A percentile compares a stretch with the other conserved stretches of the same genome.
Evolutionary conservation across 768 basidiomycete genomes (phyloP).

Genomic region (Lanmaoa pseudosensibilis): DNA sequence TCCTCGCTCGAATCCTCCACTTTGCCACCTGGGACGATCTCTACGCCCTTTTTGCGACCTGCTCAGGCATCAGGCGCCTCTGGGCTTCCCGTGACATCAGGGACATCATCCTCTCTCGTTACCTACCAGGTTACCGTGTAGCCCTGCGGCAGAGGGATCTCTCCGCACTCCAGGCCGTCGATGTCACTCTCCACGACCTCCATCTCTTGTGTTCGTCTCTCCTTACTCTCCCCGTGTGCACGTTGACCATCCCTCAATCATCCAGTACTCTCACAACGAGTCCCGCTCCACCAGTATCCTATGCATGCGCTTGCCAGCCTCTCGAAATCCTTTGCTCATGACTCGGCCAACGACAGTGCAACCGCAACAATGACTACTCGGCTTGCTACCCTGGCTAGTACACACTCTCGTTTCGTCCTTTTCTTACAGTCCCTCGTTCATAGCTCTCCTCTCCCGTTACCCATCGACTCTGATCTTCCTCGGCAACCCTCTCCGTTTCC

Average conservation of each 20-base stretch:
- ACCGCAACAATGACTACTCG: slow-evolving; percentile 28
- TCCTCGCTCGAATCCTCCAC: slow-evolving; percentile 36
- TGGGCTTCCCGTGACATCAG: slow-evolving; percentile 34
- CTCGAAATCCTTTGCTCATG: slow-evolving; percentile 35
- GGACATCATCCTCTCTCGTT: slow-evolving; percentile 44
- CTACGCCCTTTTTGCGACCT: slow-evolving; percentile 39
- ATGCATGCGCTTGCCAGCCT: slow-evolving; percentile 61
- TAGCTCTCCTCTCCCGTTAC: slow-evolving; percentile 50
- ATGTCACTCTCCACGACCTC: slow-evolving; percentile 57
- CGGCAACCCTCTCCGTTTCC: slow-evolving; percentile 24
- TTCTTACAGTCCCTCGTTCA: slow-evolving; percentile 72
- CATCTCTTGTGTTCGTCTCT: slow-evolving; percentile 60
- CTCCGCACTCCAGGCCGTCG: slow-evolving; percentile 44
- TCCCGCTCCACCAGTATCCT: slow-evolving; percentile 70
- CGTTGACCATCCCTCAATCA: slow-evolving; percentile 6
- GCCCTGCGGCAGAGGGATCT: slow-evolving; percentile 44
- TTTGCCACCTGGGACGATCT: slow-evolving; percentile 41
- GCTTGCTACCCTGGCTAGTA: slow-evolving; percentile 51
- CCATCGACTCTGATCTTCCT: slow-evolving; percentile 44
- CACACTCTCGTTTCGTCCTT: slow-evolving; percentile 75
- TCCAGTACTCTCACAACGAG: slow-evolving; percentile 62
- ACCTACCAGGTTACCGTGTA: slow-evolving; percentile 56
- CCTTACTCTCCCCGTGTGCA: slow-evolving; percentile 8
- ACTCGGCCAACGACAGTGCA: slow-evolving; percentile 31
- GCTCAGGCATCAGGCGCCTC: slow-evolving; percentile 34